phyloP scores from a whole-genome alignment of 2,329 filamentous ascomycete genomes.

The Pezicula neosporulosa region DNA sequence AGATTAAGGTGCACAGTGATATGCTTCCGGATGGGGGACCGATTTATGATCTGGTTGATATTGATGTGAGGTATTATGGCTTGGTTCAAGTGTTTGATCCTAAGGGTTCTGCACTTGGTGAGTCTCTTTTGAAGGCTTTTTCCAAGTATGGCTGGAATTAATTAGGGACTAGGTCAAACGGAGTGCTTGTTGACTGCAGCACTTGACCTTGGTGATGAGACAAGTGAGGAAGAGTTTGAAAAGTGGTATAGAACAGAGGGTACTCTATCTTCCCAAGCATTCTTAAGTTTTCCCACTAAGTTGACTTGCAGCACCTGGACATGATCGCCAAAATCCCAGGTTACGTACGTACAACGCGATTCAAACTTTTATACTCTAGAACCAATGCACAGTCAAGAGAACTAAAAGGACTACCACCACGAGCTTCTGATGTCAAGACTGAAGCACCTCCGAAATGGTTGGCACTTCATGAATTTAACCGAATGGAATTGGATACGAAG shows the following conservation, averaged over 20 bases:
- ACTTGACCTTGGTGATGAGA: slow-evolving; percentile 5
- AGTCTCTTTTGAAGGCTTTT: not conserved
- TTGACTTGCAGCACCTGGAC: slow-evolving; percentile 4
- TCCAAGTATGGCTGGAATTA: not conserved
- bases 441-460: slow-evolving; percentile 1
- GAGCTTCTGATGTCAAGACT: not conserved
- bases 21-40: slow-evolving; percentile 2
- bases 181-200: slow-evolving; percentile 6
- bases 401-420: not conserved
- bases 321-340: slow-evolving; percentile 4
- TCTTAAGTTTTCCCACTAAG: not conserved
- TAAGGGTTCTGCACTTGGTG: slow-evolving; percentile 4
- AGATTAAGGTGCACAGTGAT: slow-evolving; percentile 6
- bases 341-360: slow-evolving; percentile 11
- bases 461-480: slow-evolving; percentile 6
- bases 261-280: not conserved
- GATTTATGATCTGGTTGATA: slow-evolving; percentile 8
- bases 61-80: slow-evolving; percentile 9
- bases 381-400: not conserved
- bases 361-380: slow-evolving; percentile 5
- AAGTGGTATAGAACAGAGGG: slow-evolving; percentile 13
- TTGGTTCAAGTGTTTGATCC: slow-evolving; percentile 10
- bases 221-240: slow-evolving; percentile 8
- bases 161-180: slow-evolving; percentile 2
- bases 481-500: not conserved